Base-by-base conservation (phyloP, 2,329 filamentous ascomycete genomes). In the Talaromyces albobiverticillius region DNA sequence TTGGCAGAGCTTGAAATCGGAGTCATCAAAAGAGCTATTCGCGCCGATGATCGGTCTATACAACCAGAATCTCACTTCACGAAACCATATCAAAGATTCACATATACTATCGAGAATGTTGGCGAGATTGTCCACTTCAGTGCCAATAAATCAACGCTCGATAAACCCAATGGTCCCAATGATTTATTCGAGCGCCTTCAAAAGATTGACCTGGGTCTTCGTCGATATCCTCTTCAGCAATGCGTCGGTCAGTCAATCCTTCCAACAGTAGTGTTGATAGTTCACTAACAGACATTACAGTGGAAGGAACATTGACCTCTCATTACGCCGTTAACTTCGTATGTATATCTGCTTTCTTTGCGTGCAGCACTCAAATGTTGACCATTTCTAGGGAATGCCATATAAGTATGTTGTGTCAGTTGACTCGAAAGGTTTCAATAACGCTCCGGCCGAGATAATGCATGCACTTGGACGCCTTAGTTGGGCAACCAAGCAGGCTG, bases 331-430 rank as follows among this genome's bases (percentile, higher is more conserved):
- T 75, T 13, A 81, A 82, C 61, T 79, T 75, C 57, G 74, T 76
- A 58, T 59, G 71, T 11, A 1, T n/a, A 13, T 16, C 36, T 4
- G 3, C 23, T n/a, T 26, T 13, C 10, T 42, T 29, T 2, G 14
- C n/a, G 13, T n/a, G 9, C 11, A 10, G 11, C 11, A 18, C 25
- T 32, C 29, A 46, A 32, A 63, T 16, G 61, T 46, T 25, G 20
- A 47, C 11, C 26, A 18, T 32, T 13, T 34, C 34, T 67, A 79
- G 70, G 82, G 82, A 3, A 80, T 82, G 75, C 80, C 80, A 0
- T 84, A 84, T 63, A 83, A 84, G 55, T 84, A 81, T 62, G 72
- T 83, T 29, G 80, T 80, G 5, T 71, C 73, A 1, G 77, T 78
- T 5, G 67, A 71, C 16, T 77, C 73, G 3, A 69, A 67, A 25